Conservation (phyloP, 2,329 filamentous ascomycete genomes). For the Exophiala xenobiotica region DNA sequence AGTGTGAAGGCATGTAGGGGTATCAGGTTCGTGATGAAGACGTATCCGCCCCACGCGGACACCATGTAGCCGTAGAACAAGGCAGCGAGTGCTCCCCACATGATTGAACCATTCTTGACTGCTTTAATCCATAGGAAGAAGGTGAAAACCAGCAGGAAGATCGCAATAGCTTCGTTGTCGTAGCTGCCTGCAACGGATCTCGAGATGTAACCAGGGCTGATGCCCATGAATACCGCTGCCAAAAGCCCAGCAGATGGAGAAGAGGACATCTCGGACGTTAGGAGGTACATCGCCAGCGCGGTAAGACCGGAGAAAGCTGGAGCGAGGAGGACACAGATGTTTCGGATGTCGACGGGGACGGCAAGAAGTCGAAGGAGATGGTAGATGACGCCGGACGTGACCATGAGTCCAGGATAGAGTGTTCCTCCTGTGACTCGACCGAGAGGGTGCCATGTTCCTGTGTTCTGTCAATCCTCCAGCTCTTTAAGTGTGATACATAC, state of each 20-base stretch:
- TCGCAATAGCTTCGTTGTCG: constrained; percentile 99
- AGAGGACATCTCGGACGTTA: constrained; percentile 96
- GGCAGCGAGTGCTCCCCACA: constrained; percentile 92
- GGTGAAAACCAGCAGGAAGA: constrained; percentile 96
- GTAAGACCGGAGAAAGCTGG: constrained; percentile 93
- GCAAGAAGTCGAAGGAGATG: constrained; percentile 85
- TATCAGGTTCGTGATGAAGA: constrained; percentile 97
- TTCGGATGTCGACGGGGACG: constrained; percentile 94
- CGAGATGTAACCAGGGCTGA: constrained; percentile 95
- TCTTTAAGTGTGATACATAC: background rate
- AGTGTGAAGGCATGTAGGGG: constrained; percentile 92
- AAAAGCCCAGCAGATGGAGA: constrained; percentile 92
- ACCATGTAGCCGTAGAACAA: constrained; percentile 99
- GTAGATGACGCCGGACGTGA: constrained; percentile 96
- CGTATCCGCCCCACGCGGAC: constrained; percentile 98
- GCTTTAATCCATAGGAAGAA: constrained; percentile 99
- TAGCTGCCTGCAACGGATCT: constrained; percentile 97
- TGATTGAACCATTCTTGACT: constrained; percentile 90
- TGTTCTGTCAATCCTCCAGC: constrained; percentile 20
- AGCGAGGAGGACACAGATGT: constrained; percentile 95
- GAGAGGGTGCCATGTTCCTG: constrained; percentile 95
- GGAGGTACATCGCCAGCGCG: constrained; percentile 85
- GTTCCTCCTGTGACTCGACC: constrained; percentile 97
- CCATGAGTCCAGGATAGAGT: constrained; percentile 98
- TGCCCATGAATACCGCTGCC: constrained; percentile 94